Conservation (phyloP, 2,329 filamentous ascomycete species). For the Botrytis porri region DNA sequence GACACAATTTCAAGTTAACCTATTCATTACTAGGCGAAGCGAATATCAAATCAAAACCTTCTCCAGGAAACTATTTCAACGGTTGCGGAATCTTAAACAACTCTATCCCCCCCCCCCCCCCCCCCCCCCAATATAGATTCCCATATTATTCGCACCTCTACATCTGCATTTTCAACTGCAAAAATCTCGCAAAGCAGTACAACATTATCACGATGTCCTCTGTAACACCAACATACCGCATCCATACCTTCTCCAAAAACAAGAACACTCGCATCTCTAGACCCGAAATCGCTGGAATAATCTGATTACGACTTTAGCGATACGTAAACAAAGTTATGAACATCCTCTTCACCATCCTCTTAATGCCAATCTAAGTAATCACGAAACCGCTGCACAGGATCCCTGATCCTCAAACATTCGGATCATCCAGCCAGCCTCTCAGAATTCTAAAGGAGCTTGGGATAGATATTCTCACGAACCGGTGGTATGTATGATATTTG, state of each 20-base stretch:
- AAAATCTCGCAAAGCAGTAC: neutral
- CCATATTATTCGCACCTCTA: conserved; percentile 10
- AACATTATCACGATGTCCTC: conserved; percentile 7
- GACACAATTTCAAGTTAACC: neutral
- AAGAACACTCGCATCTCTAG: neutral
- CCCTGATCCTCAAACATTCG: neutral
- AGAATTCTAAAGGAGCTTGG: neutral
- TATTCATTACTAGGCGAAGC: too few relatives aligned
- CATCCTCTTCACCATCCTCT: neutral
- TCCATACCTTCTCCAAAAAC: neutral
- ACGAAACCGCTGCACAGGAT: neutral
- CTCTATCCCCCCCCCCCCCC: too few relatives aligned
- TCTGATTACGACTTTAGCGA: neutral
- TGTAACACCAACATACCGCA: conserved; percentile 15
- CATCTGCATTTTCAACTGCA: conserved; percentile 16
- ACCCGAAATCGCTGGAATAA: neutral
- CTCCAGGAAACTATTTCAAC: neutral
- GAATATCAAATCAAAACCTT: neutral
- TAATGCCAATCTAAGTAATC: neutral
- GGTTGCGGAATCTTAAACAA: neutral
- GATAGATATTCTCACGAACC: neutral
- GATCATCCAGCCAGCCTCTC: neutral
- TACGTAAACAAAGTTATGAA: neutral
- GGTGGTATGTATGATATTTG: neutral
- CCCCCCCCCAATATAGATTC: neutral